Evolutionary conservation across 108 stramenopile species (phyloP), one percentile per base, ranked within the genome.

Genomic region (Discostella pseudostelligera): DNA sequence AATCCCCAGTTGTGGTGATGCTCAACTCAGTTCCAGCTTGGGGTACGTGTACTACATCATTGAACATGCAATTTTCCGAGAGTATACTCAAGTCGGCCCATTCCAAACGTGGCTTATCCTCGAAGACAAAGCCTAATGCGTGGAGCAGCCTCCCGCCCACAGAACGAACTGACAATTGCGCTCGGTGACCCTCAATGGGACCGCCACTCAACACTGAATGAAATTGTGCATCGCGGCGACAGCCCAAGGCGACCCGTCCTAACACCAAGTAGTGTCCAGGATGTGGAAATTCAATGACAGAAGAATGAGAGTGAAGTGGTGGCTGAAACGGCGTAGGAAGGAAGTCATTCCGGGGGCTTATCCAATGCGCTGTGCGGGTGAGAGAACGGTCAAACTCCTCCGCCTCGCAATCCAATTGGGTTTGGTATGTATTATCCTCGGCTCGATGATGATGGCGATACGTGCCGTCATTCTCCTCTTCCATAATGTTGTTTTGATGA

Each of bases 31-130:
- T 76, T 25, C 74, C 74, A 25, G 56, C 53, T 39, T 62, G 60
- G 0, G 74, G 65, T 21, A 76, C 67, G 51, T 76, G 61, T 0
- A 76, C 67, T n/a, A 76, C 61, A 46, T 76, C 74, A 36, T 76
- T 76, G 32, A 76, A 76, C 74, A 76, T 76, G 22, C 62, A 66
- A 64, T 76, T 76, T 39, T 76, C 74, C 1, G 67, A 68, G 19
- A 76, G 26, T 25, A 76, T 68, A 19, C 67, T 68, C 61, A 76
- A 47, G 56, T 76, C 74, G 17, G 74, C 54, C 42, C 74, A 67
- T n/a, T 67, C 67, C 44, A 76, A 35, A 25, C 67, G 61, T 45
- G 74, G 74, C 48, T 76, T 76, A 29, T 63, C 62, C 39, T 76
- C 74, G 32, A 76, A 76, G 8, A 47, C 74, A 63, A 76, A 76